These are phyloP conservation scores for Zygotorulaspora florentina DNA, from an alignment of 805 yeast species.

Conservation along the genomic window DNA sequence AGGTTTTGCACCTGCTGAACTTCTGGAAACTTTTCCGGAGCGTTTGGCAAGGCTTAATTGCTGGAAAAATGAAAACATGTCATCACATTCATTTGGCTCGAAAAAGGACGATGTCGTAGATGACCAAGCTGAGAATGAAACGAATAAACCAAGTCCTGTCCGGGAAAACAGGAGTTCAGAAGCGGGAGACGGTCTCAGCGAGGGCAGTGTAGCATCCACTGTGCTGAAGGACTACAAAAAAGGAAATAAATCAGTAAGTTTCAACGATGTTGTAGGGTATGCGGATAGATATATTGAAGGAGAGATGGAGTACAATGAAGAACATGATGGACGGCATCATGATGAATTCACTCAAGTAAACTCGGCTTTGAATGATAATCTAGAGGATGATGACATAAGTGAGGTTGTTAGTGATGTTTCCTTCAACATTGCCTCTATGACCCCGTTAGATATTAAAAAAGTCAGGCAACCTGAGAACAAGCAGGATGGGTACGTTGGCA, in stretches of 20 bases:
- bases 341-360: slow-evolving; percentile 40
- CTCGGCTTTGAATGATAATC: slow-evolving; percentile 15
- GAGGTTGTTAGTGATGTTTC: slow-evolving; percentile 36
- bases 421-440: slow-evolving; percentile 27
- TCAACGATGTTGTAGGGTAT: slow-evolving; percentile 33
- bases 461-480: slow-evolving; percentile 19
- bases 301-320: slow-evolving; percentile 24
- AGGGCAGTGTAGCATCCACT: slow-evolving; percentile 6
- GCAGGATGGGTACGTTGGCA: slow-evolving; percentile 7
- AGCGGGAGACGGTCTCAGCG: not conserved
- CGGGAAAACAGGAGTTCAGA: not conserved
- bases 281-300: slow-evolving; percentile 31
- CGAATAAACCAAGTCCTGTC: slow-evolving; percentile 7
- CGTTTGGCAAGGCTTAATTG: slow-evolving; percentile 88
- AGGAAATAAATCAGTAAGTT: slow-evolving; percentile 33
- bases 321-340: slow-evolving; percentile 23
- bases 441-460: slow-evolving; percentile 29
- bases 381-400: slow-evolving; percentile 28
- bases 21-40: slow-evolving; percentile 86
- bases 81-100: slow-evolving; percentile 15
- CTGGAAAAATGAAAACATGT: slow-evolving; percentile 76
- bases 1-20: slow-evolving; percentile 97
- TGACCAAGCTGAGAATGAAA: slow-evolving; percentile 10
- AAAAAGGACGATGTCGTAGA: slow-evolving; percentile 3
- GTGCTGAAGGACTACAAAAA: slow-evolving; percentile 16